These are phyloP conservation scores for Backusella parvicylindrica DNA, from an alignment of 192 early-diverging fungal species.

Conservation along the genomic window DNA sequence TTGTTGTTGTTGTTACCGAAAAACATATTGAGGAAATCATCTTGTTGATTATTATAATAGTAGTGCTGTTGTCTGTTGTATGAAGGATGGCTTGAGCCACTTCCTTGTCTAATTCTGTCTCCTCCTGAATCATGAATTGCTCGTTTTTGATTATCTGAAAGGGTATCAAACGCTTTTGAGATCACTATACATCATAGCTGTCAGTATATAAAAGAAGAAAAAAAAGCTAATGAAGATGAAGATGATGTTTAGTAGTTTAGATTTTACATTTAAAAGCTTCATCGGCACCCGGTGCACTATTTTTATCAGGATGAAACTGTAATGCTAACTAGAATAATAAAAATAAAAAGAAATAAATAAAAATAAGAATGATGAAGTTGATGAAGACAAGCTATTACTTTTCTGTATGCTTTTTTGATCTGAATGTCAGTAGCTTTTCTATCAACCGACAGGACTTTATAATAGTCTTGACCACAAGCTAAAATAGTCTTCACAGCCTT, in stretches of 20 bases:
- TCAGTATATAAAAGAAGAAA: background rate
- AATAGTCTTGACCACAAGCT: constrained; percentile 73
- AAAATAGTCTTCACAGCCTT: constrained; percentile 76
- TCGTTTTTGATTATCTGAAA: constrained; percentile 86
- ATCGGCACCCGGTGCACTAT: constrained; percentile 92
- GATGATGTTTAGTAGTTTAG: too few relatives aligned
- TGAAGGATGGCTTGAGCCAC: constrained; percentile 28
- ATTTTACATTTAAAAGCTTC: constrained; percentile 89
- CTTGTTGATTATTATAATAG: constrained; percentile 42
- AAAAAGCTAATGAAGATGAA: too few relatives aligned
- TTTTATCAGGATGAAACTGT: constrained; percentile 96
- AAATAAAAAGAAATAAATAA: background rate
- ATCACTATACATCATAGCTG: constrained; percentile 55
- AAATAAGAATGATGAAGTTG: background rate
- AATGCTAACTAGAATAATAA: constrained; percentile 65
- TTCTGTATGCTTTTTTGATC: constrained; percentile 93
- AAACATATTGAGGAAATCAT: constrained; percentile 96
- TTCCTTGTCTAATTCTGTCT: constrained; percentile 32
- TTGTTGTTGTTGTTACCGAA: constrained; percentile 66
- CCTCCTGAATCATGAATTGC: constrained; percentile 85
- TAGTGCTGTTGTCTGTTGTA: constrained; percentile 13
- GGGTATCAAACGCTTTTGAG: constrained; percentile 84
- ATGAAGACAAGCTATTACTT: too few relatives aligned
- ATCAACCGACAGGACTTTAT: constrained; percentile 73
- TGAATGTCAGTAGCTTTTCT: constrained; percentile 73